These are phyloP conservation scores for Leccinum cinnamomeum DNA, from an alignment of 1,284 basidiomycete genomes.

Conservation along the genomic window DNA sequence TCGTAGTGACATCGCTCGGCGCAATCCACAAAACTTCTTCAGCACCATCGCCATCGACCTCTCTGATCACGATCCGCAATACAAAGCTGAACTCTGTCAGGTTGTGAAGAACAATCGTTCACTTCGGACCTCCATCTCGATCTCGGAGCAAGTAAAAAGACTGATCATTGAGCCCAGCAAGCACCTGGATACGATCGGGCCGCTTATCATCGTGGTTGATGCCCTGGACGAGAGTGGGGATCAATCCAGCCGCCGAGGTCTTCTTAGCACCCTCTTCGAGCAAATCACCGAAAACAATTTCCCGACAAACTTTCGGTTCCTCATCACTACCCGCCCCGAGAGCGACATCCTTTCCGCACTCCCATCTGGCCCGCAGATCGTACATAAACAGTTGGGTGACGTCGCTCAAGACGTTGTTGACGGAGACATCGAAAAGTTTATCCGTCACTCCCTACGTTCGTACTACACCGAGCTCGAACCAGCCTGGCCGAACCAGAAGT, in stretches of 20 bases:
- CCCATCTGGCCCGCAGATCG: conserved; percentile 1
- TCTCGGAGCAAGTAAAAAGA: conserved; percentile 18
- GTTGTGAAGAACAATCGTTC: conserved; percentile 21
- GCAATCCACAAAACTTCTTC: conserved; percentile 26
- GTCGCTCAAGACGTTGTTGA: conserved; percentile 16
- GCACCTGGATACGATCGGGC: conserved; percentile 18
- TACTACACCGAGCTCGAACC: conserved; percentile 14
- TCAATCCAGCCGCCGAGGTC: conserved; percentile 11
- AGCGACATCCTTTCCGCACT: conserved; percentile 20
- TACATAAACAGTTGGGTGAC: conserved; percentile 19
- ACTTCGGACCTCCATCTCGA: conserved; percentile 19
- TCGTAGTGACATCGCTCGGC: conserved; percentile 16
- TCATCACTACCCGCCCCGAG: conserved; percentile 23
- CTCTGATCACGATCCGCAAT: conserved; percentile 24
- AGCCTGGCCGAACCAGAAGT: conserved; percentile 18
- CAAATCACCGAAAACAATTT: conserved; percentile 13
- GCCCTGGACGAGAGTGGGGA: conserved; percentile 29
- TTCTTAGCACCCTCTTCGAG: conserved; percentile 12
- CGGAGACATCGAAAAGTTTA: conserved; percentile 19
- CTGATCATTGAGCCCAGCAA: conserved; percentile 21
- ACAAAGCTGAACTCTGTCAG: conserved; percentile 11
- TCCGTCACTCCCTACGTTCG: conserved; percentile 15
- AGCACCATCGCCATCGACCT: conserved; percentile 25
- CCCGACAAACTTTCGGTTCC: conserved; percentile 22
- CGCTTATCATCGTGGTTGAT: conserved; percentile 20